Conservation (phyloP, 2,329 filamentous ascomycete species). For the Penicillium sp. region DNA sequence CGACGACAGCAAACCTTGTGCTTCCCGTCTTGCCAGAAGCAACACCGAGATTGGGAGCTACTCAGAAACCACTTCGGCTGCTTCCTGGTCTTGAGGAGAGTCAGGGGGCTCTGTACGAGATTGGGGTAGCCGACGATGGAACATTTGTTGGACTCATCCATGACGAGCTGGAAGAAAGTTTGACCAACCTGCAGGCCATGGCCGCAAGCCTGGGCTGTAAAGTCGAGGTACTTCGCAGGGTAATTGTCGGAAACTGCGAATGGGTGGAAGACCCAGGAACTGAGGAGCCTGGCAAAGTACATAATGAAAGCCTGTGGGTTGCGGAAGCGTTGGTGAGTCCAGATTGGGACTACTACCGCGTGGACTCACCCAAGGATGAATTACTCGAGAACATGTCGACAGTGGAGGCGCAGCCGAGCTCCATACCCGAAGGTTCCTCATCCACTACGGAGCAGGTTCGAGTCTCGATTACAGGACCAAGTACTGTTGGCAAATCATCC, state of each 20-base stretch:
- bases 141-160: slow-evolving; percentile 84
- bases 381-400: slow-evolving; percentile 8
- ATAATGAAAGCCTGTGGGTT: slow-evolving; percentile 73
- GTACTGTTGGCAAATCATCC: slow-evolving; percentile 90
- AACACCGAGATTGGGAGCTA: slow-evolving; percentile 61
- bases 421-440: slow-evolving; percentile 30
- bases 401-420: slow-evolving; percentile 5
- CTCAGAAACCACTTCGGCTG: slow-evolving; percentile 59
- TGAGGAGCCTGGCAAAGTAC: slow-evolving; percentile 28
- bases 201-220: slow-evolving; percentile 87
- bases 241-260: slow-evolving; percentile 84
- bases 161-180: slow-evolving; percentile 90
- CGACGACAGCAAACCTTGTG: slow-evolving; percentile 74
- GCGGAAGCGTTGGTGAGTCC: slow-evolving; percentile 89
- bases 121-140: slow-evolving; percentile 94
- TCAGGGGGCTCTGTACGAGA: slow-evolving; percentile 91
- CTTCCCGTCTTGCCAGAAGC: slow-evolving; percentile 75
- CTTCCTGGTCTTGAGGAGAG: slow-evolving; percentile 86
- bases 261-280: slow-evolving; percentile 40
- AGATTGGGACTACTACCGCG: slow-evolving; percentile 57
- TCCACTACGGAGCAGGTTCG: slow-evolving; percentile 76
- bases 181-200: slow-evolving; percentile 85
- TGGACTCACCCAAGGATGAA: slow-evolving; percentile 20
- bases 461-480: slow-evolving; percentile 85
- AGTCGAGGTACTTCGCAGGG: slow-evolving; percentile 79